phyloP scores from a whole-genome alignment of 2,329 filamentous ascomycete genomes.

The Botrytis tulipae region DNA sequence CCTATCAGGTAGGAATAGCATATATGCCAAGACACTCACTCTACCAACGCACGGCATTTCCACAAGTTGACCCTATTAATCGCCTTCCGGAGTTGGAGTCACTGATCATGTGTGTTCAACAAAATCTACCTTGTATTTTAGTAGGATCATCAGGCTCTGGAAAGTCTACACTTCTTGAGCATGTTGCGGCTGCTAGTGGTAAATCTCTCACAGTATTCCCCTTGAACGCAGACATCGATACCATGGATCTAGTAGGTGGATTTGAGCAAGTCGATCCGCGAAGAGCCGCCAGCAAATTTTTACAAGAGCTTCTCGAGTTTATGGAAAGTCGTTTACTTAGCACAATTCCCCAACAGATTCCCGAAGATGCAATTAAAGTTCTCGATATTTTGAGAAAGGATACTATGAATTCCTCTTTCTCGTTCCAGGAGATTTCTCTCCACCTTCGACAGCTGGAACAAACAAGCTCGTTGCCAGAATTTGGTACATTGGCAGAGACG shows the following conservation, averaged over 20 bases:
- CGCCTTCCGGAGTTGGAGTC: conserved; percentile 78
- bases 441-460: conserved; percentile 35
- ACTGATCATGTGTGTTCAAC: conserved; percentile 79
- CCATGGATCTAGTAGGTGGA: conserved; percentile 94
- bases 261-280: conserved; percentile 91
- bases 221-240: conserved; percentile 92
- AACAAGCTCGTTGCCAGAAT: conserved; percentile 44
- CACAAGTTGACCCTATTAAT: conserved; percentile 49
- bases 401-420: conserved; percentile 23
- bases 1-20: conserved; percentile 79
- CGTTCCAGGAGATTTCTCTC: conserved; percentile 36
- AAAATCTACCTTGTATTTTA: conserved; percentile 84
- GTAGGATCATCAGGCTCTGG: conserved; percentile 83
- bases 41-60: conserved; percentile 52
- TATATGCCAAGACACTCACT: conserved; percentile 60
- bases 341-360: conserved; percentile 48
- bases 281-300: conserved; percentile 64
- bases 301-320: conserved; percentile 52
- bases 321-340: conserved; percentile 52
- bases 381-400: conserved; percentile 48
- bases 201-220: conserved; percentile 77
- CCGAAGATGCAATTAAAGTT: conserved; percentile 49
- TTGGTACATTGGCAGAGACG: conserved; percentile 29
- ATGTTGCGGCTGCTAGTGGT: conserved; percentile 77
- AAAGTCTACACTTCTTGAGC: conserved; percentile 77